These are phyloP conservation scores for Boletus sensibilis DNA, from an alignment of 768 basidiomycete genomes.

Conservation along the genomic window DNA sequence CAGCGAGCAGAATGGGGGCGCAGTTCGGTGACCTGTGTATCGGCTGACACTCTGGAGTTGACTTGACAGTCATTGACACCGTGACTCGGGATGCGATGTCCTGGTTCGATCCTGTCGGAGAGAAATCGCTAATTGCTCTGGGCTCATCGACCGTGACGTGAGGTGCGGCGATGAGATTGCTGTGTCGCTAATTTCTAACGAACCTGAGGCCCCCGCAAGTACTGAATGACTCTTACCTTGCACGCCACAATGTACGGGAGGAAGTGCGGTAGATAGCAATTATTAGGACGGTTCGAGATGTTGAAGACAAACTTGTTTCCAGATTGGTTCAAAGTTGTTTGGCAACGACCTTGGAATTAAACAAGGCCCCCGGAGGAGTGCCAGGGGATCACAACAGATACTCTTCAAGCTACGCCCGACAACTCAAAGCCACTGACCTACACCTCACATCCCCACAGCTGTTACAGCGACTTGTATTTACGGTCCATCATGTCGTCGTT, in stretches of 20 bases:
- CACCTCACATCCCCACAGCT: neutral
- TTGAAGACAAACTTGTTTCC: neutral
- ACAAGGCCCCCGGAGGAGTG: conserved; percentile 15
- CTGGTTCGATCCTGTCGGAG: neutral
- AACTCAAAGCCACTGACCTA: conserved; percentile 2
- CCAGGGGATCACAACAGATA: neutral
- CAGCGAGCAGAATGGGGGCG: neutral
- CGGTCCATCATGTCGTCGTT: conserved; percentile 28
- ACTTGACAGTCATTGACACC: neutral
- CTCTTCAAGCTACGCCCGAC: neutral
- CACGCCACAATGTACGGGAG: too few species aligned
- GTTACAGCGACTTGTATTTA: neutral
- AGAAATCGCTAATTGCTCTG: neutral
- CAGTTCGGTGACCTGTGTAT: neutral
- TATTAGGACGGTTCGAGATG: neutral
- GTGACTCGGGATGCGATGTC: neutral
- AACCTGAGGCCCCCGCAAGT: neutral
- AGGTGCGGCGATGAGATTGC: neutral
- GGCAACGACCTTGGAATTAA: conserved; percentile 27
- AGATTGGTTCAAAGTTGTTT: conserved; percentile 24
- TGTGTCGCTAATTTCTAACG: neutral
- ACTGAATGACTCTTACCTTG: neutral
- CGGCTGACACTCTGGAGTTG: neutral
- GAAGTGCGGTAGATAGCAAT: neutral
- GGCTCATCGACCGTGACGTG: neutral